Conservation (phyloP, 2,329 filamentous ascomycete genomes). For the Phaeophleospora eucalypticola region DNA sequence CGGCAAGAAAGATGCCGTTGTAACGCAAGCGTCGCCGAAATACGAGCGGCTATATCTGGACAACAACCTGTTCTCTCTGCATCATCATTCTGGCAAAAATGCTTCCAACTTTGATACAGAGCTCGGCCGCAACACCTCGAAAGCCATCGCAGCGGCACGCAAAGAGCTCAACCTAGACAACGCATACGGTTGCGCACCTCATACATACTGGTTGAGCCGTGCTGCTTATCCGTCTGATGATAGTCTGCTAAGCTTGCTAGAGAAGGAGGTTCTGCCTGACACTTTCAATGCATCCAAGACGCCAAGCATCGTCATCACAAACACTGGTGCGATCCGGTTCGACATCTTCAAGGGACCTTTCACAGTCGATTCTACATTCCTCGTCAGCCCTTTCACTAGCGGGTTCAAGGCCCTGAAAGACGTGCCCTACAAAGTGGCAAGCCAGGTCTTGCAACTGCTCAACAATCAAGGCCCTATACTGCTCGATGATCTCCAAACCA, state of each 20-base stretch:
- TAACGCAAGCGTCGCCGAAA: constrained; percentile 41
- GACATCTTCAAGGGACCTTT: constrained; percentile 92
- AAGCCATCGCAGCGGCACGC: constrained; percentile 65
- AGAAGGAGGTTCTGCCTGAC: constrained; percentile 68
- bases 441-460: constrained; percentile 58
- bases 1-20: constrained; percentile 29
- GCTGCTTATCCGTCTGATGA: constrained; percentile 66
- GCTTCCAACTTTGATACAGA: constrained; percentile 69
- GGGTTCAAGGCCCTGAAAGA: constrained; percentile 72
- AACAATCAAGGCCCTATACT: constrained; percentile 56
- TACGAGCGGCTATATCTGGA: constrained; percentile 87
- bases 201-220: constrained; percentile 75
- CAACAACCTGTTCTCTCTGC: constrained; percentile 81
- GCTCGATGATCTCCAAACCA: constrained; percentile 23
- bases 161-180: constrained; percentile 67
- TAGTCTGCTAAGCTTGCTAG: constrained; percentile 80
- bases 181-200: constrained; percentile 76
- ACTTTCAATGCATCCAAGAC: constrained; percentile 37
- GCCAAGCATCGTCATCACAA: constrained; percentile 70
- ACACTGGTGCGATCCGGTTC: constrained; percentile 89
- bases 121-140: constrained; percentile 67
- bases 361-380: constrained; percentile 79
- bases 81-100: constrained; percentile 74
- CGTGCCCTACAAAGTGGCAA: constrained; percentile 73
- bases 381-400: constrained; percentile 83